Conservation (phyloP, 108 stramenopile genomes). For the Nitzschia putrida region DNA sequence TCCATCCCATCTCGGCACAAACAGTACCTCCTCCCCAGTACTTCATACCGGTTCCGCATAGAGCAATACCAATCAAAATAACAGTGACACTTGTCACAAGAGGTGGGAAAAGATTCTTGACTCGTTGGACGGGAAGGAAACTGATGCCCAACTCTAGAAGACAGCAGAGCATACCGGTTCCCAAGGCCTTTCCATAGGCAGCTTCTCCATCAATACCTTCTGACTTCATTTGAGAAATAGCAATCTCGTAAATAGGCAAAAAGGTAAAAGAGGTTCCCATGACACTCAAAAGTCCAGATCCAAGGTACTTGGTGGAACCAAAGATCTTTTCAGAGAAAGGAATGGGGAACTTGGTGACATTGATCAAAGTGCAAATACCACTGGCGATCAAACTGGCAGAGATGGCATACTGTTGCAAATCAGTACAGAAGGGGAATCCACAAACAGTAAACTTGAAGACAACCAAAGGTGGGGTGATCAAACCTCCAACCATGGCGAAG, state of each 20-base stretch:
- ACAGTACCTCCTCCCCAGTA: slow-evolving; percentile 87
- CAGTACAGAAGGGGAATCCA: slow-evolving; percentile 46
- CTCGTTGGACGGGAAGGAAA: slow-evolving; percentile 44
- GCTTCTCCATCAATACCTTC: slow-evolving; percentile 55
- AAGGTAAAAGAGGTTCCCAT: slow-evolving; percentile 85
- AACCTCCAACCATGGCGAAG: slow-evolving; percentile 78
- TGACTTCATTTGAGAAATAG: slow-evolving; percentile 59
- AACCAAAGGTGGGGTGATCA: slow-evolving; percentile 68
- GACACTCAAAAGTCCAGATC: slow-evolving; percentile 73
- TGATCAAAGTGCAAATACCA: slow-evolving; percentile 71
- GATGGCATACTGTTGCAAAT: slow-evolving; percentile 68
- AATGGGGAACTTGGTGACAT: slow-evolving; percentile 55
- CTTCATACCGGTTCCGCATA: slow-evolving; percentile 82
- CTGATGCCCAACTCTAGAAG: slow-evolving; percentile 62
- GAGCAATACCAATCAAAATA: slow-evolving; percentile 78
- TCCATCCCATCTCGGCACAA: slow-evolving; percentile 78
- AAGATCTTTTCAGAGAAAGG: slow-evolving; percentile 60
- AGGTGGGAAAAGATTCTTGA: slow-evolving; percentile 72
- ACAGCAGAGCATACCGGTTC: slow-evolving; percentile 70
- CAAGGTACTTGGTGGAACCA: slow-evolving; percentile 48
- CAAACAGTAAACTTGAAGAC: slow-evolving; percentile 60
- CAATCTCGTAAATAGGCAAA: slow-evolving; percentile 79
- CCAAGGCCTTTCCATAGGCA: slow-evolving; percentile 80
- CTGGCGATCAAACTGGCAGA: slow-evolving; percentile 68
- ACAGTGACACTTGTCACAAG: slow-evolving; percentile 72